These are phyloP conservation scores for Guyanaporus albipodus DNA, from an alignment of 768 basidiomycete genomes.

Conservation along the genomic window DNA sequence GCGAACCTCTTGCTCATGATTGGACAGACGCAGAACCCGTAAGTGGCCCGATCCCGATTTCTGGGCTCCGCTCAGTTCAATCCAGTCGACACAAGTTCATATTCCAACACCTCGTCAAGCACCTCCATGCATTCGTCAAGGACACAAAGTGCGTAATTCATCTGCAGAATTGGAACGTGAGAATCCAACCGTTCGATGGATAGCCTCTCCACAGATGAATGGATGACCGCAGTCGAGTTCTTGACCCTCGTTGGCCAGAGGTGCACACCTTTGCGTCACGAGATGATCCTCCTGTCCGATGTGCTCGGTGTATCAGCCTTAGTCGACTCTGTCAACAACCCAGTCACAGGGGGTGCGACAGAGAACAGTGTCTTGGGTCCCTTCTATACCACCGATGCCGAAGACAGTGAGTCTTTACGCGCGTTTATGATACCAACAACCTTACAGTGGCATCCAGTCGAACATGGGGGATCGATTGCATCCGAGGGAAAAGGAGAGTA, in stretches of 20 bases:
- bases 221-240: slow-evolving; percentile 78
- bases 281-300: slow-evolving; percentile 86
- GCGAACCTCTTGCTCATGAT: slow-evolving; percentile 41
- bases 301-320: slow-evolving; percentile 73
- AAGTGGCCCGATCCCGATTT: slow-evolving; percentile 8
- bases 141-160: slow-evolving; percentile 53
- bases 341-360: slow-evolving; percentile 56
- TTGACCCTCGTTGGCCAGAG: slow-evolving; percentile 71
- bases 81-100: slow-evolving; percentile 44
- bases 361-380: slow-evolving; percentile 79
- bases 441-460: slow-evolving; percentile 39
- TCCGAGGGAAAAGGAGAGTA: slow-evolving; percentile 86
- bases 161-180: background rate
- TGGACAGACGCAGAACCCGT: slow-evolving; percentile 39
- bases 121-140: slow-evolving; percentile 69
- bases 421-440: background rate
- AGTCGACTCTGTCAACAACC: slow-evolving; percentile 72
- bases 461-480: slow-evolving; percentile 70
- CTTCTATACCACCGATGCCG: slow-evolving; percentile 76
- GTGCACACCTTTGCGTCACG: slow-evolving; percentile 66
- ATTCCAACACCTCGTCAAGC: slow-evolving; percentile 50
- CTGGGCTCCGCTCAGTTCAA: background rate
- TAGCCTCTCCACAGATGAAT: slow-evolving; percentile 77
- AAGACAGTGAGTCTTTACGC: slow-evolving; percentile 47
- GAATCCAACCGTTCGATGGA: background rate